Base-by-base conservation (phyloP, 257 asterid genomes). In the Fraxinus quadrangulata region DNA sequence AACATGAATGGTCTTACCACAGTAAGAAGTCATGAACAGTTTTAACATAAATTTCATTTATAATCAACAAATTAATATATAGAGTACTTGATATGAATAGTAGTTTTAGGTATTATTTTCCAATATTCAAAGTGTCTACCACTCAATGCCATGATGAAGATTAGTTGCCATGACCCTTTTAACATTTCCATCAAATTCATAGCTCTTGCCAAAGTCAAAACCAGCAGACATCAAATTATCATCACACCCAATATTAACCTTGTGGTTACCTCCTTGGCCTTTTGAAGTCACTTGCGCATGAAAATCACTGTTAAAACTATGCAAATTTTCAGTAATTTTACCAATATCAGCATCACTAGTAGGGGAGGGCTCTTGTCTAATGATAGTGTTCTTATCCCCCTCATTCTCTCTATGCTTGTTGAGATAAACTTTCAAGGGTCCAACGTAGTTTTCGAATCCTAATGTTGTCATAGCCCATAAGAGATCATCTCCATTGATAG, bases 391-490 rank as follows among this genome's bases (percentile, higher is more conserved):
- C 59, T 79, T 82, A 9, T 83, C 89, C 12, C 76, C 92, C 69
- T 88, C 90, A 69, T 49, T 81, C 70, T 81, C 90, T 65, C 87
- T 81, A 24, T 86, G 85, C 80, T 75, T 83, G 59, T 70, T 75
- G 37, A 89, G 87, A 75, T 85, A 82, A 61, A 40, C 82, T 7
- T 85, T 89, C 61, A 89, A 78, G 33, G 86, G 80, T 17, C 80
- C 86, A 7, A 85, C 86, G 40, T 89, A 89, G 14, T 87, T 79
- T 77, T 89, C 86, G 16, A 89, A 89, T 7, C 93, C 93, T 47
- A 89, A 86, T 2, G 91, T 89, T 30, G 91, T 85, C 93, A 89
- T 85, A 26, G 93, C 88, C 91, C 91, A 87, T 77, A 89, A 72
- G 4, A 88, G 89, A 13, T 88, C 92, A 8, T 86, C 90, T 2